Evolutionary conservation across 116 monocot species (phyloP).

Genomic region (Trichopus zeylanicus): DNA sequence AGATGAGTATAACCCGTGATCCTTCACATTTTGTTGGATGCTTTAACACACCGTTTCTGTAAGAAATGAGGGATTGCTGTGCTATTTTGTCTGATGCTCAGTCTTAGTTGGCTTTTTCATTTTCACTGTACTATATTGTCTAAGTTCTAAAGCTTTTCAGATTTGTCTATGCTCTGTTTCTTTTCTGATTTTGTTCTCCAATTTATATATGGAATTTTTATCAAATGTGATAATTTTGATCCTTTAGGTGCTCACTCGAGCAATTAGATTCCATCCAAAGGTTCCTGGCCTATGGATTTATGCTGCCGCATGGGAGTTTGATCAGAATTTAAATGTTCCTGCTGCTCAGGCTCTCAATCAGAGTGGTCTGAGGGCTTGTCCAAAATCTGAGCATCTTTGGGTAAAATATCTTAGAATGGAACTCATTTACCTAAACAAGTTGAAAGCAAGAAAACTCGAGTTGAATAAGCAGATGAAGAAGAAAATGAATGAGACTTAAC

Average conservation of each 20-base stretch:
- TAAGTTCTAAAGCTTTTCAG: not conserved
- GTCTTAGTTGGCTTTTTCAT: too few relatives aligned
- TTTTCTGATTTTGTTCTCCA: not conserved
- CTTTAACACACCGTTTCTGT: too few relatives aligned
- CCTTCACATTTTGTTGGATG: too few relatives aligned
- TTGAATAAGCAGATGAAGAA: slow-evolving; percentile 17
- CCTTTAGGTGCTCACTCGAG: slow-evolving; percentile 57
- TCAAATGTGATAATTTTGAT: not conserved
- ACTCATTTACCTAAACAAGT: slow-evolving; percentile 83
- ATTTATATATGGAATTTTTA: not conserved
- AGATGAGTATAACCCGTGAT: too few relatives aligned
- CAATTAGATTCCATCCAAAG: slow-evolving; percentile 70
- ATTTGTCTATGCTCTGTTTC: not conserved
- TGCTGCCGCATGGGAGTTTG: slow-evolving; percentile 92
- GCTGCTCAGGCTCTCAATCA: slow-evolving; percentile 87
- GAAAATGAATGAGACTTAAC: slow-evolving; percentile 21
- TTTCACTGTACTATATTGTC: too few relatives aligned
- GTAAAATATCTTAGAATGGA: slow-evolving; percentile 92
- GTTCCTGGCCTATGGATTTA: slow-evolving; percentile 94
- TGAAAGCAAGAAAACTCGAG: slow-evolving; percentile 70
- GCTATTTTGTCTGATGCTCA: too few relatives aligned
- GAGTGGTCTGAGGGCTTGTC: slow-evolving; percentile 75
- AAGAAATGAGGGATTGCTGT: too few relatives aligned
- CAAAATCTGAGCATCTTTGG: slow-evolving; percentile 82
- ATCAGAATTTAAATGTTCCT: slow-evolving; percentile 74